Percentiles rank a stretch among this genome's conserved stretches.
These are phyloP conservation scores for Candida pseudoviswanathii DNA, from an alignment of 1,139 yeast genomes.

Conservation along the genomic window DNA sequence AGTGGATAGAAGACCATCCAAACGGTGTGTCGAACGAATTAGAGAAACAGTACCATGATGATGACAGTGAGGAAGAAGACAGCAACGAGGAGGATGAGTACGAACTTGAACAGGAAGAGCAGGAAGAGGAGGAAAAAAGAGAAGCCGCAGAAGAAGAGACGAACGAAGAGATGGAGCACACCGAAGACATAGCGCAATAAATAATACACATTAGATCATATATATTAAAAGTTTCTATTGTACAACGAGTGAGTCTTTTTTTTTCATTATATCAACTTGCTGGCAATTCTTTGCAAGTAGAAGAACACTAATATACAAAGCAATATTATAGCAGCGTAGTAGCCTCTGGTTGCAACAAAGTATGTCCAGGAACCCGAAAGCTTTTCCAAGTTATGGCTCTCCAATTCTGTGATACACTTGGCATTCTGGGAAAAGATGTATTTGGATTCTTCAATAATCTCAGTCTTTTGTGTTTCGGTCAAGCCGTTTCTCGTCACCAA, in stretches of 20 bases:
- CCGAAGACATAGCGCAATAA: conserved; percentile 14
- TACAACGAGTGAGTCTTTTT: neutral
- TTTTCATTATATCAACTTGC: conserved; percentile 12
- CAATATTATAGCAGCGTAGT: conserved; percentile 36
- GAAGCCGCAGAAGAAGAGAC: conserved; percentile 12
- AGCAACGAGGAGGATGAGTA: conserved; percentile 9
- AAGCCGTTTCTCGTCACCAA: conserved; percentile 68
- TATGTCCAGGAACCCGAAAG: conserved; percentile 60
- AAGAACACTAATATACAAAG: conserved; percentile 26
- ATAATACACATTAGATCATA: neutral
- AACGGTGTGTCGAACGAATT: conserved; percentile 40
- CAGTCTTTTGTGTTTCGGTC: conserved; percentile 69
- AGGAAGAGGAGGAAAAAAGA: conserved; percentile 10
- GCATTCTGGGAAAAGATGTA: conserved; percentile 67
- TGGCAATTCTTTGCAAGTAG: conserved; percentile 29
- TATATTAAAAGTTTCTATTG: too few relatives aligned
- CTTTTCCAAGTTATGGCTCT: conserved; percentile 58
- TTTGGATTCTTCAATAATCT: conserved; percentile 68
- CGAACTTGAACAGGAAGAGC: conserved; percentile 10
- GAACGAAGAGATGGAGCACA: conserved; percentile 14
- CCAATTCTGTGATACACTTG: conserved; percentile 64
- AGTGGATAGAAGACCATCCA: conserved; percentile 61
- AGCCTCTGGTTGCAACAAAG: conserved; percentile 52
- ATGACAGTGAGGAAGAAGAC: conserved; percentile 10
- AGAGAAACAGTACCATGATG: conserved; percentile 18